Evolutionary conservation across 108 stramenopile species (phyloP), one percentile per base, ranked within the genome.

Genomic region (Cyclotella cryptica): DNA sequence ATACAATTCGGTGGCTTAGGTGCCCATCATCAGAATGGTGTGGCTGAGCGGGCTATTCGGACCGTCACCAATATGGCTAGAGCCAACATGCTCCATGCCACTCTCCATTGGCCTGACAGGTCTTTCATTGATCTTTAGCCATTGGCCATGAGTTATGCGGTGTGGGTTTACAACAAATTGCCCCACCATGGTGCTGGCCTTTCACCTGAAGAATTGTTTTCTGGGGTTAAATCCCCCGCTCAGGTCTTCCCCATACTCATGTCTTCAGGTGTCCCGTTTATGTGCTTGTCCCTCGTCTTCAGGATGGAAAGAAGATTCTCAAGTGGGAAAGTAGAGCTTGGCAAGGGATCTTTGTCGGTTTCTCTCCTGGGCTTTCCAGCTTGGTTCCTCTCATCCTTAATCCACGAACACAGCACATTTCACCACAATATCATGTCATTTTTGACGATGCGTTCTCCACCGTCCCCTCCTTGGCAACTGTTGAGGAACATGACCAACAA

Each of bases 291-390:
- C 85, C 89, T 12, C 67, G 51, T 26, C 75, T 89, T 9, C 89
- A 89, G 84, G 89, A 87, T 44, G 84, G 81, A n/a, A 89, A 87
- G 78, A 83, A 87, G 55, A 19, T 89, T 0, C 86, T 86, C 4
- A 85, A 77, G 43, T 89, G 86, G 86, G 70, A 81, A 15, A 81
- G 78, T 3, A 63, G 82, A 6, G 61, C 82, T 5, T 57, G 75
- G 19, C 78, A 58, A 51, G 88, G 88, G 0, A 54, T 69, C 29
- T 69, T 69, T 69, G 49, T 51, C 27, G 67, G 47, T 68, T 51
- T 68, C 27, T 68, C 67, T 0, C 28, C 22, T 0, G 12, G 15
- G 22, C 83, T 81, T 75, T 57, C 86, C 17, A 41, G 17, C 11
- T 66, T 49, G 53, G 83, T 82, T 26, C 72, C 76, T 15, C 40